Evolutionary conservation across 148 eudicot genomes (phyloP), one percentile per base, ranked within the genome.

Genomic region (Cornus controversa): DNA sequence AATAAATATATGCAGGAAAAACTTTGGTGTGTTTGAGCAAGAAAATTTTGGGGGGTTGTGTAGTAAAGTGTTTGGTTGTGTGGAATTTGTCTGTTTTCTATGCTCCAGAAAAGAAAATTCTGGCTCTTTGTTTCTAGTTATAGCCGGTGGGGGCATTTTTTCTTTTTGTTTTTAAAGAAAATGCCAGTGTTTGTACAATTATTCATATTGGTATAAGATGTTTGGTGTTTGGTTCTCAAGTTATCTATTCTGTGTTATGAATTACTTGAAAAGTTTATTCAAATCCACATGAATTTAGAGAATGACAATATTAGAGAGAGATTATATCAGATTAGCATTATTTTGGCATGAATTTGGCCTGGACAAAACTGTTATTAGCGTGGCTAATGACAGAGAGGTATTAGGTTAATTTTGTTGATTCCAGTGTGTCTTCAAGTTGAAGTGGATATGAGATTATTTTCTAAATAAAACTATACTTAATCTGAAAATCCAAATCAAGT

Each of bases 1-100:
- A n/a, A n/a, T n/a, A n/a, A n/a, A n/a, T n/a, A 70, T 31, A 78
- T n/a, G 31, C 53, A 31, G 14, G 31, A 76, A 75, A 65, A 66
- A 16, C 26, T 75, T 20, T 0, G 25, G 78, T 22, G 25, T 8
- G 23, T 15, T 57, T 45, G 40, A 27, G 70, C 78, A 75, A 75
- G 78, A 66, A 42, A 42, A 26, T 75, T 66, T 75, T 75, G 70
- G 62, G 29, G 60, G 16, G 0, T 9, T 45, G 11, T 75, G 4
- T 74, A 36, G 69, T 20, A 16, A 16, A 34, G 50, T 50, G 23
- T 64, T 64, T 26, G 36, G 36, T 18, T 15, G 36, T 22, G 42
- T 63, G 24, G 31, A 64, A 63, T 57, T 34, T 26, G 77, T 24
- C 9, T 18, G 8, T 3, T 60, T 60, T 60, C 64, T 60, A 22